These are phyloP conservation scores for Monilinia vaccinii-corymbosi DNA, from an alignment of 2,329 filamentous ascomycete genomes.

Conservation along the genomic window DNA sequence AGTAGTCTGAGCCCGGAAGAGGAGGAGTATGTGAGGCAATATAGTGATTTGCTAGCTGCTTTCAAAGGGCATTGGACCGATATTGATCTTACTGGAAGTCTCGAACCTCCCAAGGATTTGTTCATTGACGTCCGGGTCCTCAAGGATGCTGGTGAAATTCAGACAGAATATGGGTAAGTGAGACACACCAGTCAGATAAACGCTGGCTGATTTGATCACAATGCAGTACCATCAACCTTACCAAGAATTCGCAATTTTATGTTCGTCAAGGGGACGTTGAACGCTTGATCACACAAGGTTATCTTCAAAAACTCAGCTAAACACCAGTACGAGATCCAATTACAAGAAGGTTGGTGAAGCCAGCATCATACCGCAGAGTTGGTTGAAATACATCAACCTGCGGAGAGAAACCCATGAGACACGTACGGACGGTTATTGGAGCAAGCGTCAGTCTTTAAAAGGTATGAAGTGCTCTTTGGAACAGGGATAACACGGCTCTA, in stretches of 20 bases:
- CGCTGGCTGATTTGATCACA: slow-evolving; percentile 12
- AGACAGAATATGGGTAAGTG: slow-evolving; percentile 93
- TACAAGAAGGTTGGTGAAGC: not conserved
- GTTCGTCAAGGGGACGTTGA: slow-evolving; percentile 95
- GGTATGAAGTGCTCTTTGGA: not conserved
- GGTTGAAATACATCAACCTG: not conserved
- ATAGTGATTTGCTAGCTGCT: slow-evolving; percentile 83
- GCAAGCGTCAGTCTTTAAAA: not conserved
- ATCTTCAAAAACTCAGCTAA: slow-evolving; percentile 83
- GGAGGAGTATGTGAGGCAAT: slow-evolving; percentile 90
- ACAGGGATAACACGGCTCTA: not conserved
- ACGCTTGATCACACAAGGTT: slow-evolving; percentile 85
- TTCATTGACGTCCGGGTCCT: slow-evolving; percentile 96
- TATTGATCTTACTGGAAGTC: slow-evolving; percentile 84
- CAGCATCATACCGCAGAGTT: not conserved
- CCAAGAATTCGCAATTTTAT: slow-evolving; percentile 97
- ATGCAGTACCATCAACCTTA: slow-evolving; percentile 79
- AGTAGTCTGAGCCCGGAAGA: slow-evolving; percentile 90
- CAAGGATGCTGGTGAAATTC: slow-evolving; percentile 95
- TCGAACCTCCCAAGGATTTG: slow-evolving; percentile 88
- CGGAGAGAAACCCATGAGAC: not conserved
- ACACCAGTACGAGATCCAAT: slow-evolving; percentile 26
- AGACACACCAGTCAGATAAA: slow-evolving; percentile 8
- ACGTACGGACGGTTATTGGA: not conserved
- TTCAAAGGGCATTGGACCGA: slow-evolving; percentile 99